These are phyloP conservation scores for Diophrys appendiculata DNA, from an alignment of 73 alveolate genomes.

Conservation along the genomic window DNA sequence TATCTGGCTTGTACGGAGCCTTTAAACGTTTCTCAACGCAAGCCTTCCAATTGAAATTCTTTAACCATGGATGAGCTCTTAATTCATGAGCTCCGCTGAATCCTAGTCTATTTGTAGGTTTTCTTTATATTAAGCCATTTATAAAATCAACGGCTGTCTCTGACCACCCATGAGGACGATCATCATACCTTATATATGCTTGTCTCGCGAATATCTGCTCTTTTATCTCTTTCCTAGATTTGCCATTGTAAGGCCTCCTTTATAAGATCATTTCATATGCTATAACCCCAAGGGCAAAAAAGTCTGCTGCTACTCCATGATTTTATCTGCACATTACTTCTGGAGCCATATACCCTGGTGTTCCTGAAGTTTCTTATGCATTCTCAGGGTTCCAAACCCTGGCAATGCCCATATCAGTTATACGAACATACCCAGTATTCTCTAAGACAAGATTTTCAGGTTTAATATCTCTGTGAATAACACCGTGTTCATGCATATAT, in stretches of 20 bases:
- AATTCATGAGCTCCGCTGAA: conserved; percentile 88
- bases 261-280: conserved; percentile 77
- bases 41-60: conserved; percentile 78
- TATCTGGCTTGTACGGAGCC: conserved; percentile 1
- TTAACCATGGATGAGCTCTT: conserved; percentile 87
- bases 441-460: conserved; percentile 85
- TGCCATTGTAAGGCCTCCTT: conserved; percentile 78
- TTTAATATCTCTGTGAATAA: conserved; percentile 80
- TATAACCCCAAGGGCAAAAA: conserved; percentile 83
- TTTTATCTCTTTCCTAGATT: conserved; percentile 63
- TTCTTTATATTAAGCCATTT: conserved; percentile 63
- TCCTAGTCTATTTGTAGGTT: conserved; percentile 89
- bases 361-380: conserved; percentile 52
- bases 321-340: conserved; percentile 81
- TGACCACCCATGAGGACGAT: conserved; percentile 76
- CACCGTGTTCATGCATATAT: conserved; percentile 63
- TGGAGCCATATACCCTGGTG: conserved; percentile 80
- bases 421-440: conserved; percentile 64
- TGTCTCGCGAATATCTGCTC: conserved; percentile 72
- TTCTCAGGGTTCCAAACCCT: conserved; percentile 64
- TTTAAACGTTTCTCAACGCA: conserved; percentile 4
- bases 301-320: conserved; percentile 71
- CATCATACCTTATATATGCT: conserved; percentile 50
- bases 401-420: conserved; percentile 82
- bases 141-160: conserved; percentile 74